Evolutionary conservation across 176 grass and related monocot genomes (phyloP).

Genomic region (Luzula sylvatica): DNA sequence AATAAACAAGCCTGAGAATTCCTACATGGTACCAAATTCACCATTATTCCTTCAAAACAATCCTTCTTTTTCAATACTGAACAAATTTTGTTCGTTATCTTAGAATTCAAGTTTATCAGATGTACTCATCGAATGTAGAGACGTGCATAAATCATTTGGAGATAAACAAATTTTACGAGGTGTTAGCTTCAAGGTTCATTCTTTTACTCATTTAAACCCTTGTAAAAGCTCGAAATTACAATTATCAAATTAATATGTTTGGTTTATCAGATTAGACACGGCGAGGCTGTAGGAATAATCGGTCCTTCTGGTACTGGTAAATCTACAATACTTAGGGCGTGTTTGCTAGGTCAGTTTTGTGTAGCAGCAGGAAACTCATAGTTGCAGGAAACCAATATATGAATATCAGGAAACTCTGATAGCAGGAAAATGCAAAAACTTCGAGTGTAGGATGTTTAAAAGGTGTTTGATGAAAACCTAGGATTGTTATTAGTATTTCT

Average conservation of each 20-base stretch:
- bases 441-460: no score
- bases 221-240: no score
- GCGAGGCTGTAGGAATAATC: constrained; percentile 95
- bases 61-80: not conserved
- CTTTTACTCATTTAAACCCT: not conserved
- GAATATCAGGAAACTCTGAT: no score
- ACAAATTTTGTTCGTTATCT: not conserved
- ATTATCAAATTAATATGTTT: not conserved
- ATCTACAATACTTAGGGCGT: constrained; percentile 88
- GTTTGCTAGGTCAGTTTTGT: no score
- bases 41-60: not conserved
- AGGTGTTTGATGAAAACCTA: no score
- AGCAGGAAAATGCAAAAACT: no score
- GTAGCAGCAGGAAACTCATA: no score
- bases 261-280: constrained; percentile 68
- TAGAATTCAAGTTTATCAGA: constrained; percentile 48
- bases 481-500: no score
- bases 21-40: not conserved
- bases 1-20: constrained; percentile 2
- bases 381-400: no score
- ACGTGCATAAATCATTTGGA: constrained; percentile 91
- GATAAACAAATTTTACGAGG: constrained; percentile 79
- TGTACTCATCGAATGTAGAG: constrained; percentile 81
- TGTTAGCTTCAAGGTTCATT: constrained; percentile 78
- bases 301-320: constrained; percentile 95